These are phyloP conservation scores for Citrullus colocynthis DNA, from an alignment of 306 rosid species.

Conservation along the genomic window DNA sequence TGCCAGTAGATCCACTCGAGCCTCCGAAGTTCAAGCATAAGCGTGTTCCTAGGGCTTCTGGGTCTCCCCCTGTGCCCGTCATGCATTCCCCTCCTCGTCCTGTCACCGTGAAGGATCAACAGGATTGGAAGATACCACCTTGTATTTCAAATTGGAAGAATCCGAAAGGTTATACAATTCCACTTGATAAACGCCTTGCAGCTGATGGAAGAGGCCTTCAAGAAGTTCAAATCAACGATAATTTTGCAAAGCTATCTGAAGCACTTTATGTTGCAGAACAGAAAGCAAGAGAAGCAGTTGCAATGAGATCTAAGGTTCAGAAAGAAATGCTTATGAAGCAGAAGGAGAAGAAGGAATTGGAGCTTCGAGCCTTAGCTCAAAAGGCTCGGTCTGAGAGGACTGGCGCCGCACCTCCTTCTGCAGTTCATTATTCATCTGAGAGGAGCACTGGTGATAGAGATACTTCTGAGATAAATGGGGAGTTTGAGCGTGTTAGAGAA, in stretches of 20 bases:
- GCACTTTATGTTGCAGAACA: slow-evolving; percentile 77
- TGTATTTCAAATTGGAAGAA: slow-evolving; percentile 95
- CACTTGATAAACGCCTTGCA: slow-evolving; percentile 83
- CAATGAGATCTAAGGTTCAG: slow-evolving; percentile 87
- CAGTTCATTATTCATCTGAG: slow-evolving; percentile 26
- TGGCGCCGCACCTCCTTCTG: slow-evolving; percentile 48
- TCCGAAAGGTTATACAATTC: slow-evolving; percentile 82
- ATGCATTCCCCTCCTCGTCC: slow-evolving; percentile 93
- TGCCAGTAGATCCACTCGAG: slow-evolving; percentile 91
- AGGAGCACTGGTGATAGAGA: slow-evolving; percentile 24
- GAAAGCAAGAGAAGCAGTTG: slow-evolving; percentile 90
- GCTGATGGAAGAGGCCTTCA: slow-evolving; percentile 87
- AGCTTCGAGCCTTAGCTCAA: slow-evolving; percentile 65
- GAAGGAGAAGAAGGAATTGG: slow-evolving; percentile 77
- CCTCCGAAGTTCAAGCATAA: slow-evolving; percentile 91
- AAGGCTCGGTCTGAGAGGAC: slow-evolving; percentile 76
- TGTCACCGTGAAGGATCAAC: slow-evolving; percentile 82
- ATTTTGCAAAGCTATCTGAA: slow-evolving; percentile 76
- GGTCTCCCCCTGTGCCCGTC: slow-evolving; percentile 85
- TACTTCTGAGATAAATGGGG: slow-evolving; percentile 34
- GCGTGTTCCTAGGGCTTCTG: slow-evolving; percentile 79
- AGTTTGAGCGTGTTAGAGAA: slow-evolving; percentile 41
- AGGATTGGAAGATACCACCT: slow-evolving; percentile 93
- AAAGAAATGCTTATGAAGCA: slow-evolving; percentile 76
- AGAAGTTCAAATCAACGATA: slow-evolving; percentile 80